These are phyloP conservation scores for Fomitopsis betulina DNA, from an alignment of 1,284 basidiomycete genomes.

Conservation along the genomic window DNA sequence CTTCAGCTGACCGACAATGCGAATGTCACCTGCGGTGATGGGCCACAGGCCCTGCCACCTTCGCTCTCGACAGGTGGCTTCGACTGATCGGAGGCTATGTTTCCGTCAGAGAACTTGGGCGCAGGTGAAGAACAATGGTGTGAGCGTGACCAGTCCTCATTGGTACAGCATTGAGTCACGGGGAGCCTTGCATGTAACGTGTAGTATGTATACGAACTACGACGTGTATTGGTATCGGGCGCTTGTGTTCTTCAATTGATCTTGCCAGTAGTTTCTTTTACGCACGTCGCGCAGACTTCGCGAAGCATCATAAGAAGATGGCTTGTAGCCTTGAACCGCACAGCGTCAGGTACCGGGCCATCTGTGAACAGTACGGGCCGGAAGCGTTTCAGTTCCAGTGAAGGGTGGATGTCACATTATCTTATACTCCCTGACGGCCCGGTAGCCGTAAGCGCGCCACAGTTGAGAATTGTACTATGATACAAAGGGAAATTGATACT, in stretches of 20 bases:
- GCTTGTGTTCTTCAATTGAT: not conserved
- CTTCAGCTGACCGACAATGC: constrained; percentile 49
- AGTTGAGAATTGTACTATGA: too few relatives aligned
- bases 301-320: not conserved
- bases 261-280: not conserved
- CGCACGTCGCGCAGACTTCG: not conserved
- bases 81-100: constrained; percentile 9
- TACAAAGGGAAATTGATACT: too few relatives aligned
- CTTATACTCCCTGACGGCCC: too few relatives aligned
- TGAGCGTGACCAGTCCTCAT: too few relatives aligned
- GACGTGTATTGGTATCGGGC: not conserved
- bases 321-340: not conserved
- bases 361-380: too few relatives aligned
- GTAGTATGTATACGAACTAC: not conserved
- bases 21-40: constrained; percentile 44
- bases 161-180: not conserved
- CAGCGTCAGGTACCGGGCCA: not conserved
- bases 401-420: too few relatives aligned
- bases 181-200: not conserved
- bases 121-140: too few relatives aligned
- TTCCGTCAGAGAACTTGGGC: not conserved
- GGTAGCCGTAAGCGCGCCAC: too few relatives aligned
- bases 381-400: too few relatives aligned
- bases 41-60: constrained; percentile 44
- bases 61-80: constrained; percentile 58